Conservation (phyloP, 768 basidiomycete genomes). For the Auricularia sp. region DNA sequence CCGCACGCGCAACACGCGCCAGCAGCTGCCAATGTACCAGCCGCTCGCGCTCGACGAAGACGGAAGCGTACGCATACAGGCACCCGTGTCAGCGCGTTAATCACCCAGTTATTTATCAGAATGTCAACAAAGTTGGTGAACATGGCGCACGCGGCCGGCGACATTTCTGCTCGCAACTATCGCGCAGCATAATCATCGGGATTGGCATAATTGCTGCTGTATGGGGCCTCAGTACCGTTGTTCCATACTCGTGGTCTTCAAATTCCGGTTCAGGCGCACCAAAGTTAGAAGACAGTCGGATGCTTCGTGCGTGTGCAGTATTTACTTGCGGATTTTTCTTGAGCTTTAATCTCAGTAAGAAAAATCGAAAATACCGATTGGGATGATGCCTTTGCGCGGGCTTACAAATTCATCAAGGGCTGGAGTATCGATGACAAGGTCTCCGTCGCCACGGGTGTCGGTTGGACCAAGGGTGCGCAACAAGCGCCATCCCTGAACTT, state of each 20-base stretch:
- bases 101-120: neutral
- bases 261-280: neutral
- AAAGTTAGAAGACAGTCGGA: neutral
- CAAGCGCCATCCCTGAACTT: neutral
- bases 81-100: neutral
- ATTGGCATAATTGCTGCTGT: neutral
- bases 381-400: neutral
- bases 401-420: neutral
- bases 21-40: neutral
- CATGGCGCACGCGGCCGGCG: neutral
- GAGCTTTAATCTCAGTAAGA: neutral
- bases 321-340: neutral
- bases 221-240: neutral
- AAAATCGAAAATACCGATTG: neutral
- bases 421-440: slow-evolving; percentile 42
- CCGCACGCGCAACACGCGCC: no score
- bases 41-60: neutral
- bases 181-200: neutral
- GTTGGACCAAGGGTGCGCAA: slow-evolving; percentile 37
- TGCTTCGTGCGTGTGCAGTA: neutral
- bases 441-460: slow-evolving; percentile 53
- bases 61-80: neutral
- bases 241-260: neutral
- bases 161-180: neutral
- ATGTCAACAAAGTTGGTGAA: neutral